Conservation (phyloP, 139 green algal genomes). For the Ettlia oleoabundans region DNA sequence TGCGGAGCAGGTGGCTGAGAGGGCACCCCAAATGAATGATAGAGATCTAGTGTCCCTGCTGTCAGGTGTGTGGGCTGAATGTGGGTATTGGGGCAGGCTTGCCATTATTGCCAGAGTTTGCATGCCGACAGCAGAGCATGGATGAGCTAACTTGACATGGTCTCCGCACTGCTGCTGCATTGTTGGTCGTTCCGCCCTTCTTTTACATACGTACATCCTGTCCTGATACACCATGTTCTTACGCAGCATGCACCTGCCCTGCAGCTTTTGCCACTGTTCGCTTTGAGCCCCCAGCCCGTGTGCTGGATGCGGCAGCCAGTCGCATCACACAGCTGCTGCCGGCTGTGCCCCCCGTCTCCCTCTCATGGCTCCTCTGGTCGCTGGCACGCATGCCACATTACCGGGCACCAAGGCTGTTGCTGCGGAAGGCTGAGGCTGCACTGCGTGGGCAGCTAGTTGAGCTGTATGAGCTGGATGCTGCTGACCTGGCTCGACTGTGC, state of each 20-base stretch:
- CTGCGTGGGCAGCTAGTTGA: neutral
- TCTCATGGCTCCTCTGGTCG: slow-evolving; percentile 29
- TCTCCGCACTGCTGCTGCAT: no score
- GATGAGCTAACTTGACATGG: no score
- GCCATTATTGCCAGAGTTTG: no score
- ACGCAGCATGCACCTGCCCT: neutral
- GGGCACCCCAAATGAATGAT: neutral
- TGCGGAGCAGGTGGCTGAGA: neutral
- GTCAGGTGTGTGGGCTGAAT: neutral
- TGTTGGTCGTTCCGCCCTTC: no score
- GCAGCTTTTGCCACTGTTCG: slow-evolving; percentile 25
- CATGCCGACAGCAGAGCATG: no score
- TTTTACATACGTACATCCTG: no score
- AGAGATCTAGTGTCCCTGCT: neutral
- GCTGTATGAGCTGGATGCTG: slow-evolving; percentile 2
- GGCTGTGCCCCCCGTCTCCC: neutral
- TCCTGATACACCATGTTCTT: no score
- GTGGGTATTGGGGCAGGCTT: neutral
- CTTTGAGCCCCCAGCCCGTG: neutral
- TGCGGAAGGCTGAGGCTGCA: slow-evolving; percentile 10
- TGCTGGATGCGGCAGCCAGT: neutral
- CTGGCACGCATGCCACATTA: neutral
- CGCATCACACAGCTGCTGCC: neutral
- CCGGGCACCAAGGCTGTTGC: slow-evolving; percentile 9
- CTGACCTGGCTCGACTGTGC: neutral